A percentile compares a stretch with the other conserved stretches of the same genome.
Evolutionary conservation across 371 early-diverging fungal species (phyloP).

Genomic region (Apophysomyces variabilis): DNA sequence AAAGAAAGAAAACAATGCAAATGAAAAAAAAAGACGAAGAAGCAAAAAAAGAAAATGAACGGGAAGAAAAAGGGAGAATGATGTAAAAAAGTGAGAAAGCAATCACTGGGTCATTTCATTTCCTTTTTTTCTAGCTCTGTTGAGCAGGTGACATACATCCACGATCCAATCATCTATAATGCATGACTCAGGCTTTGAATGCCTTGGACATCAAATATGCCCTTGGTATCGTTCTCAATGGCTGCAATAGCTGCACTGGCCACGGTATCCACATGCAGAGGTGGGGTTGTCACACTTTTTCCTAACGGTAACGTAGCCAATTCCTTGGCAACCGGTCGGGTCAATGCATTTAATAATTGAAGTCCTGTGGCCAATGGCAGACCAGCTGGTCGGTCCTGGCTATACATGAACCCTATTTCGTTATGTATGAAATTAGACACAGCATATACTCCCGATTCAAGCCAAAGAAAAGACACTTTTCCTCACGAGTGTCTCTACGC

Average conservation of each 20-base stretch:
- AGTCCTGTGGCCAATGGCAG: constrained; percentile 65
- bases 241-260: constrained; percentile 64
- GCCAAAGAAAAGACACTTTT: too few relatives aligned
- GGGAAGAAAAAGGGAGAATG: constrained; percentile 12
- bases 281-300: constrained; percentile 61
- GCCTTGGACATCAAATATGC: constrained; percentile 59
- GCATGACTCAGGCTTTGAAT: constrained; percentile 39
- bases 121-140: neutral
- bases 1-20: neutral
- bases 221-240: constrained; percentile 45
- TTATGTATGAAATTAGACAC: too few relatives aligned
- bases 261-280: constrained; percentile 63
- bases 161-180: constrained; percentile 8
- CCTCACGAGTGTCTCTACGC: too few relatives aligned
- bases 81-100: neutral
- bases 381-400: constrained; percentile 59
- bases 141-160: constrained; percentile 6
- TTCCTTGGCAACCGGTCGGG: constrained; percentile 46
- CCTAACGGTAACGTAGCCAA: constrained; percentile 62
- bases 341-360: constrained; percentile 49
- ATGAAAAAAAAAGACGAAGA: constrained; percentile 13
- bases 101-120: neutral
- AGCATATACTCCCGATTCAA: too few relatives aligned
- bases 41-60: constrained; percentile 10
- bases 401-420: constrained; percentile 63